Evolutionary conservation across 129 eudicot genomes (phyloP), one percentile per base, ranked within the genome.

Genomic region (Lonicera japonica): DNA sequence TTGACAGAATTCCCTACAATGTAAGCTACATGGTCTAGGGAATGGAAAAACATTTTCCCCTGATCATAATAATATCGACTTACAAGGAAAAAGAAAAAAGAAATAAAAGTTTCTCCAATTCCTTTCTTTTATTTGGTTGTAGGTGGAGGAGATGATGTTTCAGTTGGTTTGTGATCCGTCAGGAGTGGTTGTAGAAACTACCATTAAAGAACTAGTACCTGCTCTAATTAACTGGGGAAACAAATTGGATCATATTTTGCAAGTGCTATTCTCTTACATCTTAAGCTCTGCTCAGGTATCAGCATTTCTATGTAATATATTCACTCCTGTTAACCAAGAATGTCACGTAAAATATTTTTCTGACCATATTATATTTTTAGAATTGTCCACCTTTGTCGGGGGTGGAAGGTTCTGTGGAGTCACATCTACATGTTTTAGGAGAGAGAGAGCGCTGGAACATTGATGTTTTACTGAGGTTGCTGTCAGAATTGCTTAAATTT

Each of bases 91-190:
- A 66, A 45, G 54, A 68, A 60, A 64, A 71, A 66, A 45, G 21
- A 63, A 55, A 58, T 40, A 14, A 34, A 47, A 24, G 36, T 62
- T 80, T 72, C 70, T 83, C 81, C 79, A 85, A 70, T 63, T 47
- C 52, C 41, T 50, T 52, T 73, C 63, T 60, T 52, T 81, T 71
- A 51, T 54, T 63, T 73, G 74, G 78, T 75, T 63, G 12, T 69
- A 92, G 98, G 98, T 92, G 77, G 98, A 92, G 83, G 98, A 92
- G 73, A 67, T 92, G 86, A 87, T 92, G 96, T 92, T 92, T 74
- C 95, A 80, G 69, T 80, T 92, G 69, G 83, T 85, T 67, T 87
- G 98, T 63, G 98, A 92, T 76, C 98, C 98, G 18, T 80, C 98
- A 58, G 96, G 98, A 64, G 81, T 79, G 18, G 96, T 92, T 19